These are phyloP conservation scores for Arachis hypogaea DNA, from an alignment of 306 rosid genomes.

Conservation along the genomic window DNA sequence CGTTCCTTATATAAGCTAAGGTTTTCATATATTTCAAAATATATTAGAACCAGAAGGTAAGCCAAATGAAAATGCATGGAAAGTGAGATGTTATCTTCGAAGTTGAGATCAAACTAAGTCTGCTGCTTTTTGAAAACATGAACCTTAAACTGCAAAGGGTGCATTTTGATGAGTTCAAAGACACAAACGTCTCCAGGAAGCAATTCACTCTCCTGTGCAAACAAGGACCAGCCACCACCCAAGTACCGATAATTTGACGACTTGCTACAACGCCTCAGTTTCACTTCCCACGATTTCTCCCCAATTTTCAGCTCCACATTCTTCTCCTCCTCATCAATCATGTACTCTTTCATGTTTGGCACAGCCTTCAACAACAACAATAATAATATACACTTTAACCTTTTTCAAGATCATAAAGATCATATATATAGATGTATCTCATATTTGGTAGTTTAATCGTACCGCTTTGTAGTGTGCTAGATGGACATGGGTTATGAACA, in stretches of 20 bases:
- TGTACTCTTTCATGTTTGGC: background rate
- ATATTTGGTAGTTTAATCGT: background rate
- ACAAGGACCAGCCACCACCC: conserved; percentile 10
- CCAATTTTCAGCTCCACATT: conserved; percentile 9
- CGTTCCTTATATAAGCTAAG: too few relatives aligned
- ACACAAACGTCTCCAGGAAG: conserved; percentile 35
- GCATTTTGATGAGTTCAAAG: conserved; percentile 28
- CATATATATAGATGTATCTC: background rate
- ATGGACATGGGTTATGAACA: background rate
- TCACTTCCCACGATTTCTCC: conserved; percentile 32
- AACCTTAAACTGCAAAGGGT: conserved; percentile 2
- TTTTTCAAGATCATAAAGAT: background rate
- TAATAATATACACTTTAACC: background rate
- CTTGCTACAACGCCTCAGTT: background rate
- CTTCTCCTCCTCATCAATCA: background rate
- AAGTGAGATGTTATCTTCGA: background rate
- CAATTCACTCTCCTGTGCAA: conserved; percentile 23
- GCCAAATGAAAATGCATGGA: background rate
- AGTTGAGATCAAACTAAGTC: background rate
- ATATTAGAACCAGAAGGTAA: too few relatives aligned
- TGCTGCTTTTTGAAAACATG: conserved; percentile 19
- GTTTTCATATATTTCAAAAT: too few relatives aligned
- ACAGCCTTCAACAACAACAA: conserved; percentile 13
- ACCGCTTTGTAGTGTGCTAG: background rate
- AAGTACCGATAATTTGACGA: background rate